Percentiles rank a stretch among this genome's conserved stretches.
phyloP scores from a whole-genome alignment of 2,329 filamentous ascomycete genomes.

The Colletotrichum limetticola region DNA sequence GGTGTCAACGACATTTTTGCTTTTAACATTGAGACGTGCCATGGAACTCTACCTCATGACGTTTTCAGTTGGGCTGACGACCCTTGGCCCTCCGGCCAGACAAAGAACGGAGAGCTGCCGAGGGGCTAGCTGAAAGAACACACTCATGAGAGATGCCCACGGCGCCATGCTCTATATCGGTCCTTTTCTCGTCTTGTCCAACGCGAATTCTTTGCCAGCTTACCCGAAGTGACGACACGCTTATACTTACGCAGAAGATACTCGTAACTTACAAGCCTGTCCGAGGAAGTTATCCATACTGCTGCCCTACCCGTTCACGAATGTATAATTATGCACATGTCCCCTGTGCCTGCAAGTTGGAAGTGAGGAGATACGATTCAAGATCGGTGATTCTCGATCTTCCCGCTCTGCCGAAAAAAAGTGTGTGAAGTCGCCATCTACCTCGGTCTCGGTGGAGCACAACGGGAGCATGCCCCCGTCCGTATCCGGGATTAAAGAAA shows the following conservation, averaged over 20 bases:
- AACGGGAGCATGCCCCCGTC: background rate
- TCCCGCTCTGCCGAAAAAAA: slow-evolving; percentile 1
- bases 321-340: background rate
- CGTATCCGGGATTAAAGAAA: background rate
- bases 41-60: slow-evolving; percentile 16
- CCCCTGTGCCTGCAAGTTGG: slow-evolving; percentile 1
- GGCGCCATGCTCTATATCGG: slow-evolving; percentile 16
- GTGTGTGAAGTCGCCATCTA: slow-evolving; percentile 13
- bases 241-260: background rate
- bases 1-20: background rate
- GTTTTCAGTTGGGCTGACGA: slow-evolving; percentile 17
- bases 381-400: background rate
- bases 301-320: background rate
- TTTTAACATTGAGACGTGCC: slow-evolving; percentile 11
- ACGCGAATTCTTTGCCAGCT: background rate
- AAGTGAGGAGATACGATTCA: background rate
- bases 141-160: background rate
- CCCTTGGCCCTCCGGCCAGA: background rate
- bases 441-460: slow-evolving; percentile 1
- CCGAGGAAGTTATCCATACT: background rate
- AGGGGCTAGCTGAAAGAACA: slow-evolving; percentile 16
- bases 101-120: slow-evolving; percentile 18
- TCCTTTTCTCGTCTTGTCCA: background rate
- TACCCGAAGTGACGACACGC: background rate
- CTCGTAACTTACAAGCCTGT: background rate